Evolutionary conservation across 1,284 basidiomycete species (phyloP), one percentile per base, ranked within the genome.

Genomic region (Neonothopanus nambi): DNA sequence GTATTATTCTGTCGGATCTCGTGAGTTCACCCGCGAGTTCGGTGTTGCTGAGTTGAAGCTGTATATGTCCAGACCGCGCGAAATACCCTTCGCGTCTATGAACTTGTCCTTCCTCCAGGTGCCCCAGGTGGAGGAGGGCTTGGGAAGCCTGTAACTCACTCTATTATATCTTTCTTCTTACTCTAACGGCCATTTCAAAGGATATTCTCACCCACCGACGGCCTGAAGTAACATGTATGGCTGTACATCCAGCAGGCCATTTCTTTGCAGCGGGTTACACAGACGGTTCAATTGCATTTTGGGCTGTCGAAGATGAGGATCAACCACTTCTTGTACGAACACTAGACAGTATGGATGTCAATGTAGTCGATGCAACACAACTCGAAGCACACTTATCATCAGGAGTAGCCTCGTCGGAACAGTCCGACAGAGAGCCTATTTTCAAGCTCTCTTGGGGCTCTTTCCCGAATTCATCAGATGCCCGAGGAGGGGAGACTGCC

Each of bases 281-380:
- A n/a, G 94, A 98, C 67, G 94, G 94, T 8, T 87, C 84, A 46
- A 80, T 98, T 43, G 83, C 89, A 3, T 93, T 96, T 67, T 96
- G 93, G 90, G 85, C 88, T 1, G 74, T 89, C 4, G 85, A 89
- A 41, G 91, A 96, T 58, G 82, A 89, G 60, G 86, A 90, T 58
- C 83, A 85, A 55, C 93, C 93, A 0, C 71, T 97, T 24, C 76
- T 87, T 59, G 90, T 94, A 7, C 79, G 90, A 41, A 93, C 91
- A 0, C 67, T 93, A 18, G 79, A 84, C 38, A 71, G 73, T 7
- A 61, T 76, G 11, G 78, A 86, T 58, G 76, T 85, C 18, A 74
- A 84, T 60, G 54, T 73, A 17, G 73, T 84, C 15, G 73, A 86
- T 61, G 69, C 72, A 0, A 66, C 70, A 3, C 67, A 69, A 51